Evolutionary conservation across 345 rosid genomes (phyloP).

Genomic region (Eucalyptus regnans): DNA sequence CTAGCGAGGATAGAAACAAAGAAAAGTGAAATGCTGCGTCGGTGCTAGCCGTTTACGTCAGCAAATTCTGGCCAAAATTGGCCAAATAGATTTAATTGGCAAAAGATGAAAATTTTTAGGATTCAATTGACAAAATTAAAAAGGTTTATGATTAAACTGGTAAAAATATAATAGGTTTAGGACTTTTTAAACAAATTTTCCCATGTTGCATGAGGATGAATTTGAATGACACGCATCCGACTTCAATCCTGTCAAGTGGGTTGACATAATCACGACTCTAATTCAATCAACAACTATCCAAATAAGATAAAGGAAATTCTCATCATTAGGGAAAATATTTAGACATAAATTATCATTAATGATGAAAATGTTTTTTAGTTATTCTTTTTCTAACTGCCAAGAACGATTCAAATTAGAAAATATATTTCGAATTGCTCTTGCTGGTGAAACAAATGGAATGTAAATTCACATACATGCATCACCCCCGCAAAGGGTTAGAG

Average conservation of each 20-base stretch:
- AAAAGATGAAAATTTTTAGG: rapidly evolving
- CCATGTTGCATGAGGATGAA: not conserved
- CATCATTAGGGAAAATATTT: not conserved
- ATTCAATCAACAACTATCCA: not conserved
- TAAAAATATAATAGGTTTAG: too few species aligned
- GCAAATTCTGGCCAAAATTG: too few species aligned
- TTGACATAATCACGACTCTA: not conserved
- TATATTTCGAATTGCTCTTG: not conserved
- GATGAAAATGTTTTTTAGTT: not conserved
- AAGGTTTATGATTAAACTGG: too few species aligned
- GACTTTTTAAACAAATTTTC: too few species aligned
- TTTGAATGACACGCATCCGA: too few species aligned
- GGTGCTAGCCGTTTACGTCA: rapidly evolving
- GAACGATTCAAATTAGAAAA: not conserved
- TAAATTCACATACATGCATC: not conserved
- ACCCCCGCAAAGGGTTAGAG: not conserved
- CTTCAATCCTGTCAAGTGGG: not conserved
- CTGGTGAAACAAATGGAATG: not conserved
- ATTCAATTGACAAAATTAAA: too few species aligned
- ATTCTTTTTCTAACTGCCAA: not conserved
- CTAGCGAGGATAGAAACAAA: too few species aligned
- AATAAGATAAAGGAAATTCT: not conserved
- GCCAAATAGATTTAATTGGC: too few species aligned
- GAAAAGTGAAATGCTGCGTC: too few species aligned
- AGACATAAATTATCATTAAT: not conserved